phyloP scores from a whole-genome alignment of 805 yeast genomes.

The Nakazawaea sp. region DNA sequence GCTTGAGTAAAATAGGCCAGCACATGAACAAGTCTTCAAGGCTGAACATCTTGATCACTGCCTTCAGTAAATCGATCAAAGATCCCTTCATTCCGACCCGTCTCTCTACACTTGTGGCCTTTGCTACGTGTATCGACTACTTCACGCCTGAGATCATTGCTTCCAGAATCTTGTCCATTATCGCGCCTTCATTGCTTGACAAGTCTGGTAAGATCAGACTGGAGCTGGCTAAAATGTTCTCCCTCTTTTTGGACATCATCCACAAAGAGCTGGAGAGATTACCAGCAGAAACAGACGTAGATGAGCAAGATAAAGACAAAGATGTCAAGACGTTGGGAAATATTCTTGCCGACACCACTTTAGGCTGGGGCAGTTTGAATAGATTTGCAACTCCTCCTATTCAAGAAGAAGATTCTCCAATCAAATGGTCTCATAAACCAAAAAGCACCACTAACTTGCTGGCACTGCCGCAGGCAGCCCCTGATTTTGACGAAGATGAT shows the following conservation, averaged over 20 bases:
- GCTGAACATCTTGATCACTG: constrained; percentile 76
- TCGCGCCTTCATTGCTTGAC: constrained; percentile 82
- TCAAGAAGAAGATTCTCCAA: constrained; percentile 15
- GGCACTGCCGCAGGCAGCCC: constrained; percentile 1
- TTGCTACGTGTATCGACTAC: constrained; percentile 53
- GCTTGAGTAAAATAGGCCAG: constrained; percentile 59
- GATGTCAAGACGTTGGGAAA: constrained; percentile 7
- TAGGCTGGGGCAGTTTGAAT: constrained; percentile 12
- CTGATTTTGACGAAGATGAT: constrained; percentile 4
- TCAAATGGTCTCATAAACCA: constrained; percentile 6
- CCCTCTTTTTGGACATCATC: constrained; percentile 50
- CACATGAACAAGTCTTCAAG: constrained; percentile 49
- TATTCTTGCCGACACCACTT: constrained; percentile 19
- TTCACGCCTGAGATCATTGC: constrained; percentile 75
- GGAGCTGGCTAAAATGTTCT: constrained; percentile 66
- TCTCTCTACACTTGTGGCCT: constrained; percentile 68
- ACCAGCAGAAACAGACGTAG: constrained; percentile 18
- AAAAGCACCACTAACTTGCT: neutral
- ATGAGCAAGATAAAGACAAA: constrained; percentile 11
- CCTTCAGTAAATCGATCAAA: constrained; percentile 73
- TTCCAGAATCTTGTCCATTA: constrained; percentile 71
- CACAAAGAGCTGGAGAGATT: constrained; percentile 34
- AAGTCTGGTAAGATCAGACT: constrained; percentile 59
- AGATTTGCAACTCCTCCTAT: constrained; percentile 13
- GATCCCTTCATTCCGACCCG: constrained; percentile 76